Base-by-base conservation (phyloP, 345 rosid species). In the Syzygium jambos region DNA sequence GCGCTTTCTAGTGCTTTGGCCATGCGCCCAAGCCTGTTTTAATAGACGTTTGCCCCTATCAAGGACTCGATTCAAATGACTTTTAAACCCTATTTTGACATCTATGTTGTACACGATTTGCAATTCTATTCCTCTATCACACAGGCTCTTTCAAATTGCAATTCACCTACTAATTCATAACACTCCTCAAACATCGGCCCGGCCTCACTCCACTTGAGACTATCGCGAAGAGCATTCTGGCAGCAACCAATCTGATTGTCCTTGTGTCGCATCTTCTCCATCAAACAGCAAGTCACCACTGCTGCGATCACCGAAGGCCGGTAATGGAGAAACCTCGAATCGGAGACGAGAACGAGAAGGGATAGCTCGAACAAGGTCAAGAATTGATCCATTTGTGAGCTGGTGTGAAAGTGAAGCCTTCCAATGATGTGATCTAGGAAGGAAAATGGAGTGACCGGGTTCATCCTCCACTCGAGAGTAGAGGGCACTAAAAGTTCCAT, bases 401-500 rank as follows among this genome's bases (percentile, higher is more conserved):
- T 73, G 4, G 7, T 73, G 80, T 41, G 2, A 17, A 73, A 73
- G 25, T 38, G 49, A 6, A 83, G 78, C 78, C 59, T 59, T 54
- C 86, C 34, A 41, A 13, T 57, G 87, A 92, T 91, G 90, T 93
- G 90, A 86, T 90, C 93, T 23, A 94, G 85, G 90, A 92, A 95
- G 30, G 94, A 93, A 85, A 92, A 91, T 11, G 99, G 95, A 5
- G 96, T 95, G 16, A 89, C 61, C 2, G 90, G 89, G 86, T 88
- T 80, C 94, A 95, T 90, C 90, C 94, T 95, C 99, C 99, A 96
- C 85, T 89, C 91, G 92, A 96, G 90, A 87, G 90, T 90, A 51
- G 87, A 85, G 84, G 93, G 86, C 85, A 97, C 92, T 85, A 93
- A 63, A 65, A 96, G 93, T 90, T 97, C 99, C 98, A 96, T 96